Conservation (phyloP, 2,329 filamentous ascomycete genomes). For the Chaetomiaceae sp. region DNA sequence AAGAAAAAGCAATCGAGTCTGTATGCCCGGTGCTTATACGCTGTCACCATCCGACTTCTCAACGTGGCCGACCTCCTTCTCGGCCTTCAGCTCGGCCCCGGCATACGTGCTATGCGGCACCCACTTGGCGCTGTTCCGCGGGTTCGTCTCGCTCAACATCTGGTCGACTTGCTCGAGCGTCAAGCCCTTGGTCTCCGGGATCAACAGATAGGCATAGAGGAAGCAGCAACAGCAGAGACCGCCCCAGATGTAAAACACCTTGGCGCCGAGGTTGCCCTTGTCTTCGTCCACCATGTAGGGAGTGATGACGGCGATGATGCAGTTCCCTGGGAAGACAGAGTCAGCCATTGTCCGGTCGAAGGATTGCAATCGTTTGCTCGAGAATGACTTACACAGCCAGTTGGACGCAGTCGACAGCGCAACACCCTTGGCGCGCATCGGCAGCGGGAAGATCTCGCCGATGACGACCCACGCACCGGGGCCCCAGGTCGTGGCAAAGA, state of each 20-base stretch:
- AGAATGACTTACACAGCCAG: constrained; percentile 30
- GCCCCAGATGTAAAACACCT: constrained; percentile 33
- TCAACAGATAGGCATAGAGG: constrained; percentile 65
- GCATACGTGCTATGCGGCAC: constrained; percentile 32
- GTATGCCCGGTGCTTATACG: neutral
- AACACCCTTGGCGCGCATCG: constrained; percentile 64
- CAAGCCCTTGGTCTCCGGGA: constrained; percentile 83
- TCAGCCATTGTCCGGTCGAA: neutral
- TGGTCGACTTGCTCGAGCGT: constrained; percentile 78
- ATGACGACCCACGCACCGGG: constrained; percentile 63
- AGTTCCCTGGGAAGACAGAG: constrained; percentile 44
- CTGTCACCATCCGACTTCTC: constrained; percentile 5
- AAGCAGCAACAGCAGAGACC: constrained; percentile 52
- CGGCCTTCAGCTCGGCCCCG: constrained; percentile 9
- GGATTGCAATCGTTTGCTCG: too few relatives aligned
- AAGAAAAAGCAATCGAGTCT: neutral
- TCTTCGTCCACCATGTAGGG: constrained; percentile 64
- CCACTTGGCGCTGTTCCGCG: constrained; percentile 54
- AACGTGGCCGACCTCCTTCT: constrained; percentile 8
- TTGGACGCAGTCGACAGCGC: constrained; percentile 66
- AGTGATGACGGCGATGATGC: constrained; percentile 72
- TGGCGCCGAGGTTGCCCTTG: constrained; percentile 34
- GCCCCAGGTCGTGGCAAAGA: constrained; percentile 74
- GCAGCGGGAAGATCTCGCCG: constrained; percentile 71
- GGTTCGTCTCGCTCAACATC: constrained; percentile 63